Conservation (phyloP, 2,329 filamentous ascomycete species). For the Ilyonectria sp. region DNA sequence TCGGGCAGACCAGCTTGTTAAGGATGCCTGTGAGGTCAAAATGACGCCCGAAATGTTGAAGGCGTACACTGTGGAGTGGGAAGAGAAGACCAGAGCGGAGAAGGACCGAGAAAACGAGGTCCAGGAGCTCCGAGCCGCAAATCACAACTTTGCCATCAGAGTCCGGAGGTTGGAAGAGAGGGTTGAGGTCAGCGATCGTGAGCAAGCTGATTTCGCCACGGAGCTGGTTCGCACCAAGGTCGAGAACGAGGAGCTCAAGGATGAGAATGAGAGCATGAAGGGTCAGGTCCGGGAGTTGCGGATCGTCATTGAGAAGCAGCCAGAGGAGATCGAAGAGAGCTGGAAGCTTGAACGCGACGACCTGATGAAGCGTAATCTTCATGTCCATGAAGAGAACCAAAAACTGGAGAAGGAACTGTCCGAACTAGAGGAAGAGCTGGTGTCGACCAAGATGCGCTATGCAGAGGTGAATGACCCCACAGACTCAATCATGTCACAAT, state of each 20-base stretch:
- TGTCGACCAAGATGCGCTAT: conserved; percentile 94
- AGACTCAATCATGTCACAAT: background rate
- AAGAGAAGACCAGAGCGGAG: conserved; percentile 87
- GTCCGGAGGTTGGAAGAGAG: conserved; percentile 91
- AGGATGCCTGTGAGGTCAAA: conserved; percentile 90
- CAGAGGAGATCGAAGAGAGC: conserved; percentile 86
- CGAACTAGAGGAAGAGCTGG: conserved; percentile 93
- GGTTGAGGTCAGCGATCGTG: conserved; percentile 88
- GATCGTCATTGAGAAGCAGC: conserved; percentile 90
- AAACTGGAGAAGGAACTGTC: conserved; percentile 89
- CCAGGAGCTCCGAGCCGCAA: conserved; percentile 78
- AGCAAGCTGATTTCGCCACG: conserved; percentile 92
- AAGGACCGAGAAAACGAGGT: conserved; percentile 88
- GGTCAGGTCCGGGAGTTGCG: conserved; percentile 89
- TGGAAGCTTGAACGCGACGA: conserved; percentile 90
- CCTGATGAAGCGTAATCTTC: conserved; percentile 91
- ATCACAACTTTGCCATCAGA: conserved; percentile 77
- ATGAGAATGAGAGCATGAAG: conserved; percentile 90
- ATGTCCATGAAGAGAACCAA: conserved; percentile 94
- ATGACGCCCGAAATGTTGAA: conserved; percentile 88
- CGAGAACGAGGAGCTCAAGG: conserved; percentile 89
- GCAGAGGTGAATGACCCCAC: conserved; percentile 81
- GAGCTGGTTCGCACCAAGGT: conserved; percentile 94
- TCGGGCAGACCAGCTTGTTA: conserved; percentile 91
- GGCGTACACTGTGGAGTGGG: conserved; percentile 89